Evolutionary conservation across 2,329 filamentous ascomycete species (phyloP).

Genomic region (Sporothrix schenckii): DNA sequence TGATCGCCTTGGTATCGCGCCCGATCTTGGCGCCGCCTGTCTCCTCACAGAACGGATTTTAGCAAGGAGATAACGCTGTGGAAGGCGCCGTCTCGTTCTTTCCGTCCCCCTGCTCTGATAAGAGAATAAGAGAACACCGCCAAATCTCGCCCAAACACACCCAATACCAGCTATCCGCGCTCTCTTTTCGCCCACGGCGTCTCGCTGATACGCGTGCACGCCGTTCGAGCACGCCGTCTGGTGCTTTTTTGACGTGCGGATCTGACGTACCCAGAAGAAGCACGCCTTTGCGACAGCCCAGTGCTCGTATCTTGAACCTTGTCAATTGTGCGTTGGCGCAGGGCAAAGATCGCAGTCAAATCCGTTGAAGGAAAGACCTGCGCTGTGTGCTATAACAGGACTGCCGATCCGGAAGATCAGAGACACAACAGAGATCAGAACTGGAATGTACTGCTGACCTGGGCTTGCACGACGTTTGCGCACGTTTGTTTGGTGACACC

Average conservation of each 20-base stretch:
- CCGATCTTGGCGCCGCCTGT: slow-evolving; percentile 12
- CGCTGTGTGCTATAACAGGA: neutral
- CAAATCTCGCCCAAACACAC: neutral
- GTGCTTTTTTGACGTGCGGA: neutral
- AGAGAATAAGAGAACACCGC: slow-evolving; percentile 24
- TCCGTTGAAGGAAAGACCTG: too few species aligned
- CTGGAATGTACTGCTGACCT: slow-evolving; percentile 4
- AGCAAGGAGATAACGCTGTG: slow-evolving; percentile 22
- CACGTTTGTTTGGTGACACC: slow-evolving; percentile 3
- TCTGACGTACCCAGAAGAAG: slow-evolving; percentile 9
- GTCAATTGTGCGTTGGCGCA: neutral
- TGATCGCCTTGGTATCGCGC: neutral
- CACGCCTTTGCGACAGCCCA: neutral
- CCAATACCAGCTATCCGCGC: neutral
- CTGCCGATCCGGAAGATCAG: neutral
- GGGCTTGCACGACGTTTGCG: neutral
- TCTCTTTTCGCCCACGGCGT: slow-evolving; percentile 16
- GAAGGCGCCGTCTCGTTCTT: slow-evolving; percentile 9
- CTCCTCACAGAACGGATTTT: slow-evolving; percentile 1
- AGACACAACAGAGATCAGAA: neutral
- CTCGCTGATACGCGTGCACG: slow-evolving; percentile 24
- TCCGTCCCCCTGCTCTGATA: slow-evolving; percentile 19
- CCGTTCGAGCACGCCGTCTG: slow-evolving; percentile 29
- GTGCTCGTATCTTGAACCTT: slow-evolving; percentile 17
- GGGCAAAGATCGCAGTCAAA: neutral